A percentile compares a stretch with the other conserved stretches of the same genome.
Evolutionary conservation across 768 basidiomycete species (phyloP).

Genomic region (Lyophyllum atratum): DNA sequence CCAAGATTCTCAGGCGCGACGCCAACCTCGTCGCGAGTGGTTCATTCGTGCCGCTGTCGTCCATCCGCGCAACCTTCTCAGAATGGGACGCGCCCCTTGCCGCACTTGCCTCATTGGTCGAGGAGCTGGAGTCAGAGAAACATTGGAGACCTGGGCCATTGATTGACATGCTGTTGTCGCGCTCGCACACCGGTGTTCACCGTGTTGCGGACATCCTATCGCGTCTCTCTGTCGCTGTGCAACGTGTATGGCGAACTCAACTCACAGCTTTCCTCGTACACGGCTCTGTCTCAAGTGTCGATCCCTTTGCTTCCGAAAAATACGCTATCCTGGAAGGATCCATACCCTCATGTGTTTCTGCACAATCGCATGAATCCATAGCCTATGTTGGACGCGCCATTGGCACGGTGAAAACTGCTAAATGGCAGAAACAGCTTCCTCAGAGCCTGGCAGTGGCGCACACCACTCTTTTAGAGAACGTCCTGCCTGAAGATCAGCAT

Average conservation of each 20-base stretch:
- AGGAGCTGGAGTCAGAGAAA: slow-evolving; percentile 56
- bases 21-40: slow-evolving; percentile 74
- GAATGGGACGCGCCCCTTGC: slow-evolving; percentile 88
- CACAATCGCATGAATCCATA: slow-evolving; percentile 77
- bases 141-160: slow-evolving; percentile 76
- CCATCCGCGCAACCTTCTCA: slow-evolving; percentile 79
- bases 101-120: slow-evolving; percentile 64
- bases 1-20: slow-evolving; percentile 75
- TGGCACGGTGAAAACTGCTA: slow-evolving; percentile 77
- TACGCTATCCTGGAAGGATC: slow-evolving; percentile 64
- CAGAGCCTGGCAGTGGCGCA: slow-evolving; percentile 65
- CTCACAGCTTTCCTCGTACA: slow-evolving; percentile 78
- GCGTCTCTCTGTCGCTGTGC: slow-evolving; percentile 72
- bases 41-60: slow-evolving; percentile 85
- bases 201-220: slow-evolving; percentile 72
- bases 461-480: slow-evolving; percentile 60
- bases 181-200: slow-evolving; percentile 78
- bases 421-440: slow-evolving; percentile 79
- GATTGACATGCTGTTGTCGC: slow-evolving; percentile 74
- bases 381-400: slow-evolving; percentile 86
- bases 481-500: slow-evolving; percentile 76
- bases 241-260: slow-evolving; percentile 82
- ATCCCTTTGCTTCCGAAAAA: slow-evolving; percentile 66
- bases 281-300: slow-evolving; percentile 68
- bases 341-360: slow-evolving; percentile 75